A percentile compares a stretch with the other conserved stretches of the same genome.
phyloP scores from a whole-genome alignment of 2,329 filamentous ascomycete genomes.

The Aspergillus unguis region DNA sequence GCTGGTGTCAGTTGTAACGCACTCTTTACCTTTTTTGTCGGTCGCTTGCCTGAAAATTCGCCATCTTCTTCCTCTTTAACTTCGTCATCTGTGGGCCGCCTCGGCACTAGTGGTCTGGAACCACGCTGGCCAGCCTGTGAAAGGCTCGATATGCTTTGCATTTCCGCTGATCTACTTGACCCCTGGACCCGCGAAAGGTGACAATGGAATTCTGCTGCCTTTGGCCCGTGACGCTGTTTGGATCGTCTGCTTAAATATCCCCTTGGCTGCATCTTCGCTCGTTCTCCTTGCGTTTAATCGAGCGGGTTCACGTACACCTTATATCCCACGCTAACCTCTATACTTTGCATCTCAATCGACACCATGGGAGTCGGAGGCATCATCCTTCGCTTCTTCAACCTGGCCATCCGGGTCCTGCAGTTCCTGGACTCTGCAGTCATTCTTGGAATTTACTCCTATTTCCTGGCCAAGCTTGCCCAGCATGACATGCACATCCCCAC shows the following conservation, averaged over 20 bases:
- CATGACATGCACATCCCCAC: slow-evolving; percentile 61
- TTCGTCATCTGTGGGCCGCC: slow-evolving; percentile 20
- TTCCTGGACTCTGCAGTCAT: slow-evolving; percentile 71
- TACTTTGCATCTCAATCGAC: not conserved
- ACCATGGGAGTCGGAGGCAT: slow-evolving; percentile 59
- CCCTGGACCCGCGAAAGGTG: slow-evolving; percentile 14
- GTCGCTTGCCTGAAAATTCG: not conserved
- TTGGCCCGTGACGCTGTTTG: slow-evolving; percentile 6
- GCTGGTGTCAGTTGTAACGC: slow-evolving; percentile 1
- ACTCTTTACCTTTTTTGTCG: not conserved
- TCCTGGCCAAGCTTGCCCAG: slow-evolving; percentile 68
- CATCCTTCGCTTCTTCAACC: slow-evolving; percentile 66
- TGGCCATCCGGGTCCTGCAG: slow-evolving; percentile 69
- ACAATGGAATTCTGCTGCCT: slow-evolving; percentile 24
- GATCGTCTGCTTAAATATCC: not conserved
- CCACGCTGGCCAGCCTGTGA: slow-evolving; percentile 9
- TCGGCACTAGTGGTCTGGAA: slow-evolving; percentile 5
- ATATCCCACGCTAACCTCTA: no score
- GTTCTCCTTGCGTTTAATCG: not conserved
- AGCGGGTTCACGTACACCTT: no score
- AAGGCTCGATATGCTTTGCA: slow-evolving; percentile 2
- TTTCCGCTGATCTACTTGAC: slow-evolving; percentile 22
- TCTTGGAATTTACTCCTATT: slow-evolving; percentile 79
- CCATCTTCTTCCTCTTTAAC: not conserved
- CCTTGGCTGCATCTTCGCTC: not conserved